These are phyloP conservation scores for Fraxinus pennsylvanica DNA, from an alignment of 257 asterid genomes.

Conservation along the genomic window DNA sequence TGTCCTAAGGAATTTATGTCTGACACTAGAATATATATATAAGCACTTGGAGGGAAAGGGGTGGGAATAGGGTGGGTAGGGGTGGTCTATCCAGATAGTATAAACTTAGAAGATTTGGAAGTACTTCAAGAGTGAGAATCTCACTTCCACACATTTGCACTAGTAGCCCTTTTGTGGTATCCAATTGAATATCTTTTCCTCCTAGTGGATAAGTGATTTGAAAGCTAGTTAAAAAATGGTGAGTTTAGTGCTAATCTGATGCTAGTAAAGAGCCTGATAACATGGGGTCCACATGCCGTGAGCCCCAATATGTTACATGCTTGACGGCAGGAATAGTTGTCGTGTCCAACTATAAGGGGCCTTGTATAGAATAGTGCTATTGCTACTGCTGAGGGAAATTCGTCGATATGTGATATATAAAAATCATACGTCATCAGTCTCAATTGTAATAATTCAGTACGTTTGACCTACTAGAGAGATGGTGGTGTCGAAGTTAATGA, in stretches of 20 bases:
- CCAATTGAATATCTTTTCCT: conserved; percentile 57
- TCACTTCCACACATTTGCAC: conserved; percentile 3
- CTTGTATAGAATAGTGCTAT: not conserved
- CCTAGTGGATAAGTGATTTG: conserved; percentile 45
- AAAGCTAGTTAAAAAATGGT: conserved; percentile 29
- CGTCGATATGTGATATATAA: no score
- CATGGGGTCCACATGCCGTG: conserved; percentile 24
- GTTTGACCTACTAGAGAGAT: no score
- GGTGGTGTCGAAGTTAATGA: no score
- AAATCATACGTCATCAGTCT: no score
- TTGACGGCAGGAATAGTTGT: not conserved
- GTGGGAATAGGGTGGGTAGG: conserved; percentile 25
- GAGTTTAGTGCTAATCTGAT: conserved; percentile 53
- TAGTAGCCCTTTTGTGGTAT: conserved; percentile 16
- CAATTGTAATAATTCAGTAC: no score
- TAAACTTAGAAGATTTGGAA: not conserved
- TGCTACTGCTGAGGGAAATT: no score
- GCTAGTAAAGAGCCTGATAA: conserved; percentile 25
- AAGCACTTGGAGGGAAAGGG: conserved; percentile 17
- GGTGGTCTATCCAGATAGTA: conserved; percentile 7
- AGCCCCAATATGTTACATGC: not conserved
- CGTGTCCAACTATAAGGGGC: not conserved
- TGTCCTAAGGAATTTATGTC: conserved; percentile 51
- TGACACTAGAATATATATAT: conserved; percentile 51
- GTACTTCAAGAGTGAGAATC: not conserved